These are phyloP conservation scores for Sporothrix curviconia DNA, from an alignment of 2,329 filamentous ascomycete genomes.

Conservation along the genomic window DNA sequence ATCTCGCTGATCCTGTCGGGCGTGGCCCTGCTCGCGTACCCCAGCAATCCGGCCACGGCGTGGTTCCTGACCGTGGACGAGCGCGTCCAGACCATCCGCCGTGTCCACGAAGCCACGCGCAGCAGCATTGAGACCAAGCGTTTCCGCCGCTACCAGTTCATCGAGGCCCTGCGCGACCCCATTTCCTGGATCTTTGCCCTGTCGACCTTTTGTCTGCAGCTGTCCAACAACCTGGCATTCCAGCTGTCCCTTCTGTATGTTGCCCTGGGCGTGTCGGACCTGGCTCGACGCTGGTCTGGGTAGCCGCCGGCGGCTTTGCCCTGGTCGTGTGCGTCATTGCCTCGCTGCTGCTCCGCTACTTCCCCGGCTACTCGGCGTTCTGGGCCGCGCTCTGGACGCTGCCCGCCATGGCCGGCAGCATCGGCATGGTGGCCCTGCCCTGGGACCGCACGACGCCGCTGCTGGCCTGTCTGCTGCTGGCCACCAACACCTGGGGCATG, in stretches of 20 bases:
- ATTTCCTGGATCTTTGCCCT: conserved; percentile 22
- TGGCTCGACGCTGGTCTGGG: conserved; percentile 34
- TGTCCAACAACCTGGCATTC: conserved; percentile 34
- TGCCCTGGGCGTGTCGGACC: conserved; percentile 29
- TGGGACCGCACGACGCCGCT: conserved; percentile 27
- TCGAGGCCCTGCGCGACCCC: conserved; percentile 20
- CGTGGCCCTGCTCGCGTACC: conserved; percentile 30
- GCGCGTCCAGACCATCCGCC: conserved; percentile 22
- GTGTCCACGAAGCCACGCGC: conserved; percentile 28
- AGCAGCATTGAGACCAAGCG: conserved; percentile 34
- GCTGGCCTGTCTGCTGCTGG: conserved; percentile 27
- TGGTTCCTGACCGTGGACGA: conserved; percentile 20
- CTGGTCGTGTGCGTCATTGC: conserved; percentile 29
- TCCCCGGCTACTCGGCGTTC: conserved; percentile 28
- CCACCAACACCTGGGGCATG: conserved; percentile 27
- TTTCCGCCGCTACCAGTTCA: conserved; percentile 26
- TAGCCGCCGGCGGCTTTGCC: conserved; percentile 31
- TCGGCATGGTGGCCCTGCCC: conserved; percentile 27
- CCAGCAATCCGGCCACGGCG: conserved; percentile 19
- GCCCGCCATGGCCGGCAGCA: conserved; percentile 25
- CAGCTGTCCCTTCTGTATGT: conserved; percentile 34
- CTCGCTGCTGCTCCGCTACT: conserved; percentile 25
- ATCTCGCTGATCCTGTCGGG: conserved; percentile 30
- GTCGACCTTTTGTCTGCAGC: conserved; percentile 29
- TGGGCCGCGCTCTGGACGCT: conserved; percentile 28